These are phyloP conservation scores for Saposhnikovia divaricata DNA, from an alignment of 129 eudicot species.

Conservation along the genomic window DNA sequence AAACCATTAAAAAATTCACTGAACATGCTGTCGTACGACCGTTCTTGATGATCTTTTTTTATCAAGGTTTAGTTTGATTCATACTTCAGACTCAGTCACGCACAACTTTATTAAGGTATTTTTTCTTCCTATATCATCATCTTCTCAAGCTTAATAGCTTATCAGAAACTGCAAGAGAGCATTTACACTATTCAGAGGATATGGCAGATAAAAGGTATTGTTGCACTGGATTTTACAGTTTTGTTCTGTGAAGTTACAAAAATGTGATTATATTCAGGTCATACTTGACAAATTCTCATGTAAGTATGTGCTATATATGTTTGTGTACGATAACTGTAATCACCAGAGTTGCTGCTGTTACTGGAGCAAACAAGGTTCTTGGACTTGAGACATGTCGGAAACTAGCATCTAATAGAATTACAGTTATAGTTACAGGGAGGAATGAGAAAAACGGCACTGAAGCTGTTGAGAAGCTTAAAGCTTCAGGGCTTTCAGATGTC, in stretches of 20 bases:
- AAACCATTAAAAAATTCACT: too few relatives aligned
- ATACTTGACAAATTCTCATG: slow-evolving; percentile 26
- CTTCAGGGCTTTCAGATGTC: slow-evolving; percentile 11
- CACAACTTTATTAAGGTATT: too few relatives aligned
- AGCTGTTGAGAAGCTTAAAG: slow-evolving; percentile 20
- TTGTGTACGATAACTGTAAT: background rate
- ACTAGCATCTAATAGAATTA: slow-evolving; percentile 19
- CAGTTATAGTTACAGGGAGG: slow-evolving; percentile 21
- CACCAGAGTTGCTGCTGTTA: slow-evolving; percentile 18
- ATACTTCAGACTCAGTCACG: too few relatives aligned
- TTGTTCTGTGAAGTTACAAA: background rate
- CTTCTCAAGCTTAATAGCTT: background rate
- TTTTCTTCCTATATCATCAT: background rate
- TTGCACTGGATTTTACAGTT: background rate
- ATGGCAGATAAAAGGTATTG: slow-evolving; percentile 4
- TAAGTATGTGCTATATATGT: background rate
- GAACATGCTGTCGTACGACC: too few relatives aligned
- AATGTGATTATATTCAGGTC: background rate
- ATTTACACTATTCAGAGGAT: background rate
- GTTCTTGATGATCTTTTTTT: too few relatives aligned
- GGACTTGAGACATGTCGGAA: slow-evolving; percentile 28
- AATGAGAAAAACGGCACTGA: slow-evolving; percentile 16
- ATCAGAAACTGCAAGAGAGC: background rate
- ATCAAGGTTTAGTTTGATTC: too few relatives aligned
- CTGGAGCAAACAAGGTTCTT: slow-evolving; percentile 26